Conservation (phyloP, 805 yeast species). For the Candida cerambycidarum region DNA sequence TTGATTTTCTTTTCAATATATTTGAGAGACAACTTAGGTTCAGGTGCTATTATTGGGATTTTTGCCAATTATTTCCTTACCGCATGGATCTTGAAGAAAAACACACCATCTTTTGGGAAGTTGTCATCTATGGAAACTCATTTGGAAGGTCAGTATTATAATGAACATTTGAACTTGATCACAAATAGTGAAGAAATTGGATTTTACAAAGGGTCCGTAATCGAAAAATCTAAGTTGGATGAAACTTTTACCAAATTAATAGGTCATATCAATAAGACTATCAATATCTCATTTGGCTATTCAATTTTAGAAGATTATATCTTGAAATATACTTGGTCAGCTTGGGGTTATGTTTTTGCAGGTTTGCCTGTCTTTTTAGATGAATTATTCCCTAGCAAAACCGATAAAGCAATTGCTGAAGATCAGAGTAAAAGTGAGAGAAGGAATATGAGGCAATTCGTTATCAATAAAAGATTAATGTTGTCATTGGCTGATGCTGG, state of each 20-base stretch:
- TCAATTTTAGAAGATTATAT: conserved; percentile 81
- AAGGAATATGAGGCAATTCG: conserved; percentile 78
- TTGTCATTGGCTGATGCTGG: conserved; percentile 94
- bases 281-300: conserved; percentile 62
- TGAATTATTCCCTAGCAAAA: conserved; percentile 20
- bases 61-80: conserved; percentile 78
- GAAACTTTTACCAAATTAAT: conserved; percentile 57
- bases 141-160: conserved; percentile 86
- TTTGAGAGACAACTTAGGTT: conserved; percentile 80
- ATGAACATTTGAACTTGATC: conserved; percentile 79
- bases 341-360: conserved; percentile 88
- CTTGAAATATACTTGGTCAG: conserved; percentile 91
- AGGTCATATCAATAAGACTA: conserved; percentile 53
- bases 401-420: background rate
- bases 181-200: conserved; percentile 93
- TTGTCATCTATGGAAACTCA: conserved; percentile 70
- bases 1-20: conserved; percentile 80
- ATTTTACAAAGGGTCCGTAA: conserved; percentile 82
- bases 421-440: conserved; percentile 36
- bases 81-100: conserved; percentile 66
- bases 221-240: conserved; percentile 69
- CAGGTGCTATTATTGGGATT: conserved; percentile 80
- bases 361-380: conserved; percentile 83
- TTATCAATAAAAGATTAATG: conserved; percentile 88
- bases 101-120: conserved; percentile 84